Conservation (phyloP, 148 eudicot species). For the Fagopyrum esculentum region DNA sequence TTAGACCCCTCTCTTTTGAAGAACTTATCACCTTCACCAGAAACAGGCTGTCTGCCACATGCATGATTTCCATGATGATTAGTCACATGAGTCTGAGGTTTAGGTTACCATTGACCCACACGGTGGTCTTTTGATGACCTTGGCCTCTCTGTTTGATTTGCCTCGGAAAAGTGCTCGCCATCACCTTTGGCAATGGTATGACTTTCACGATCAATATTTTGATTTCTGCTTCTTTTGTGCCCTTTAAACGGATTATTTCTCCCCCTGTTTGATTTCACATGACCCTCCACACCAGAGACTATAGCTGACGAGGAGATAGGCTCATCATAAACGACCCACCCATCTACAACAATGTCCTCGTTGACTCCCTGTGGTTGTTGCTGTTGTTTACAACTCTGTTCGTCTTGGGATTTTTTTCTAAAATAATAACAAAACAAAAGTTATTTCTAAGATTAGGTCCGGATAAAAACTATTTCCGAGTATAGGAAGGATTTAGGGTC, state of each 20-base stretch:
- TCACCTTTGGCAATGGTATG: conserved; percentile 22
- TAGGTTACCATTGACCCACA: conserved; percentile 83
- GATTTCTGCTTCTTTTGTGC: conserved; percentile 27
- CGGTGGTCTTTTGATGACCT: conserved; percentile 36
- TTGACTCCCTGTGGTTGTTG: conserved; percentile 15
- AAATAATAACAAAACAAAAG: no score
- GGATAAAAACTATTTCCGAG: no score
- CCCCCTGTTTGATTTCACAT: conserved; percentile 38
- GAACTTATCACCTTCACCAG: conserved; percentile 3
- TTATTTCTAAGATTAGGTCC: no score
- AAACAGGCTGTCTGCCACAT: conserved; percentile 26
- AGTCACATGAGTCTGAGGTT: conserved; percentile 33
- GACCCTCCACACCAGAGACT: conserved; percentile 29
- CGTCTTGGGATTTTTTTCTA: no score
- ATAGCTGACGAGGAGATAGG: conserved; percentile 17
- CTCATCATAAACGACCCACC: conserved; percentile 34
- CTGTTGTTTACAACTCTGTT: background rate
- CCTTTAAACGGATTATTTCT: conserved; percentile 46
- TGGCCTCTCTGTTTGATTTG: conserved; percentile 39
- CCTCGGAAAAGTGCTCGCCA: conserved; percentile 22
- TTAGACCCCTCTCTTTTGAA: background rate
- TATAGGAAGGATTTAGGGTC: no score
- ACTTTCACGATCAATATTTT: conserved; percentile 32
- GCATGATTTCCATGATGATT: conserved; percentile 20
- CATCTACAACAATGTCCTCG: conserved; percentile 15